These are phyloP conservation scores for Trichoderma atroviride DNA, from an alignment of 2,329 filamentous ascomycete species.

Conservation along the genomic window DNA sequence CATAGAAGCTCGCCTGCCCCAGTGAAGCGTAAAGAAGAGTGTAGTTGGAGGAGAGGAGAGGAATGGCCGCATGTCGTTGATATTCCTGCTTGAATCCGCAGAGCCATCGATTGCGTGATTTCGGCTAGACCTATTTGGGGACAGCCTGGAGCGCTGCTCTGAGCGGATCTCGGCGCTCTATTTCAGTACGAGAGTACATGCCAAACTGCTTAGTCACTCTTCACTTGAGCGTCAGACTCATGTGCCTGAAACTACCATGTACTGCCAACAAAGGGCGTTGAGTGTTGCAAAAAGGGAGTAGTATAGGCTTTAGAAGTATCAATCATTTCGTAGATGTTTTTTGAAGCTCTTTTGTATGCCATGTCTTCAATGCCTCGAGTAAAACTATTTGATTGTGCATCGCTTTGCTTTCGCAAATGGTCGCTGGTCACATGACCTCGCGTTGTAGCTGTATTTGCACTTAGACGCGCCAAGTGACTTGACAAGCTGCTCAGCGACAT, in stretches of 20 bases:
- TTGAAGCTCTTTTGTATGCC: background rate
- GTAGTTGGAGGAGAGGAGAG: conserved; percentile 30
- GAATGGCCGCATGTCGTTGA: conserved; percentile 29
- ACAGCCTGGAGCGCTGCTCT: conserved; percentile 1
- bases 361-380: background rate
- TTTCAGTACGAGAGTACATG: background rate
- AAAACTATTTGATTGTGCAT: background rate
- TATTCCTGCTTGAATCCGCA: conserved; percentile 29
- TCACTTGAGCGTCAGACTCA: background rate
- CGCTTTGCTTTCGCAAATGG: background rate
- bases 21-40: conserved; percentile 26
- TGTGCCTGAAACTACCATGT: background rate
- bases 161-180: conserved; percentile 13
- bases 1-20: conserved; percentile 15
- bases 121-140: conserved; percentile 34
- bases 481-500: background rate
- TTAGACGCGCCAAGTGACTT: background rate
- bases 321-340: background rate
- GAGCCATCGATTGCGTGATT: conserved; percentile 41
- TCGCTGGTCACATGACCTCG: conserved; percentile 16
- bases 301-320: background rate
- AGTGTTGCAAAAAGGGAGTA: background rate
- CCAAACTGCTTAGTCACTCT: background rate
- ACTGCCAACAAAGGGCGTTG: background rate
- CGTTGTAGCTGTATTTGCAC: background rate